Conservation (phyloP, 2,329 filamentous ascomycete genomes). For the Orbilia blumenaviensis region DNA sequence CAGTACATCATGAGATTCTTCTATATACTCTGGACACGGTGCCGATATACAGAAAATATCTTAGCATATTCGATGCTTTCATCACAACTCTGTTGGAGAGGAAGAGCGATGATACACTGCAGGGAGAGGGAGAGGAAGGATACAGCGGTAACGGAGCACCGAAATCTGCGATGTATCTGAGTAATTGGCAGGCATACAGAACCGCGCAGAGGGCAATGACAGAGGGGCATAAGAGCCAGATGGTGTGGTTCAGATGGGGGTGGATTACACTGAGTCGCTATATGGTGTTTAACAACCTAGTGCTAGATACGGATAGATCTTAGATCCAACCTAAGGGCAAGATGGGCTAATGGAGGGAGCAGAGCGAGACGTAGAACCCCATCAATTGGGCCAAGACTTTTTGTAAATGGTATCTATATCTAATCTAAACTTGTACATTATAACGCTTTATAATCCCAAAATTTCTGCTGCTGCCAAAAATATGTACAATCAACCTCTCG, state of each 20-base stretch:
- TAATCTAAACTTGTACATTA: slow-evolving; percentile 20
- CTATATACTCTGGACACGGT: slow-evolving; percentile 85
- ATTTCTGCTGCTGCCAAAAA: not conserved
- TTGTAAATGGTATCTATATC: slow-evolving; percentile 19
- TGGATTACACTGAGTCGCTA: slow-evolving; percentile 93
- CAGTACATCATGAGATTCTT: slow-evolving; percentile 59
- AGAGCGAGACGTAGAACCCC: not conserved
- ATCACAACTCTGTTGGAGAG: slow-evolving; percentile 68
- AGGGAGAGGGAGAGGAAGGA: slow-evolving; percentile 9
- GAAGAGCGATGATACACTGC: slow-evolving; percentile 54
- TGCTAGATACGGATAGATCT: slow-evolving; percentile 63
- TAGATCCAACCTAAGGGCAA: not conserved
- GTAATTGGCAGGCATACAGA: slow-evolving; percentile 70
- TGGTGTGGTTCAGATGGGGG: slow-evolving; percentile 97
- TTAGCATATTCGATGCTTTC: slow-evolving; percentile 77
- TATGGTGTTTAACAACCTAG: slow-evolving; percentile 93
- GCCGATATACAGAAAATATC: slow-evolving; percentile 80
- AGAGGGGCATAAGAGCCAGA: slow-evolving; percentile 88
- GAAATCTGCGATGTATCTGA: slow-evolving; percentile 71
- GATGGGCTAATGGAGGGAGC: not conserved
- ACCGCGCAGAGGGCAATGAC: slow-evolving; percentile 88
- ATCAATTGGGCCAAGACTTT: not conserved
- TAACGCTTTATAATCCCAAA: slow-evolving; percentile 7
- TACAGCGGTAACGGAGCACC: slow-evolving; percentile 54
- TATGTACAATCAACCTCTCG: not conserved